These are phyloP conservation scores for Komagataella mondaviorum DNA, from an alignment of 805 yeast species.

Conservation along the genomic window DNA sequence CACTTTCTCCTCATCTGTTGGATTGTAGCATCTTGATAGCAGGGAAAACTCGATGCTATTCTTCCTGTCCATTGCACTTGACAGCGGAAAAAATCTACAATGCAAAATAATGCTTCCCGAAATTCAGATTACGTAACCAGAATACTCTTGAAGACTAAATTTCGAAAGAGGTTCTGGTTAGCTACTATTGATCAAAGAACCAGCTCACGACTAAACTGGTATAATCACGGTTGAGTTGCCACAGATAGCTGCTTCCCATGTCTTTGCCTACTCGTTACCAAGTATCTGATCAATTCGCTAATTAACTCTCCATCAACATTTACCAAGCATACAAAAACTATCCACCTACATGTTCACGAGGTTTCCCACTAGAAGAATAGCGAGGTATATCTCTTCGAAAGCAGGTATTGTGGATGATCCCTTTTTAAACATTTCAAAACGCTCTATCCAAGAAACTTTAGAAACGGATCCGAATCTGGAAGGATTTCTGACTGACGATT, in stretches of 20 bases:
- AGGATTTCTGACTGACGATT: conserved; percentile 11
- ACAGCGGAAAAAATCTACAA: not conserved
- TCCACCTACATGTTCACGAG: not conserved
- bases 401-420: conserved; percentile 2
- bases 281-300: not conserved
- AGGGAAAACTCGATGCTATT: conserved; percentile 32
- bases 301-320: not conserved
- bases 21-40: conserved; percentile 27
- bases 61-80: conserved; percentile 24
- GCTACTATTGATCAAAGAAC: too few relatives aligned
- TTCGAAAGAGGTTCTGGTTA: too few relatives aligned
- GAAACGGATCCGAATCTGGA: conserved; percentile 16
- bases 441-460: conserved; percentile 2
- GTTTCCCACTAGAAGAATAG: not conserved
- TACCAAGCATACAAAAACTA: not conserved
- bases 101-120: not conserved
- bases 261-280: not conserved
- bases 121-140: too few relatives aligned
- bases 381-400: not conserved
- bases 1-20: conserved; percentile 18
- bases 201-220: too few relatives aligned
- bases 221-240: too few relatives aligned
- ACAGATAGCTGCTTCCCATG: too few relatives aligned
- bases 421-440: conserved; percentile 6
- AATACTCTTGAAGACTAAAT: too few relatives aligned